Conservation (phyloP, 352 stramenopile genomes). For the Phytophthora pistaciae region DNA sequence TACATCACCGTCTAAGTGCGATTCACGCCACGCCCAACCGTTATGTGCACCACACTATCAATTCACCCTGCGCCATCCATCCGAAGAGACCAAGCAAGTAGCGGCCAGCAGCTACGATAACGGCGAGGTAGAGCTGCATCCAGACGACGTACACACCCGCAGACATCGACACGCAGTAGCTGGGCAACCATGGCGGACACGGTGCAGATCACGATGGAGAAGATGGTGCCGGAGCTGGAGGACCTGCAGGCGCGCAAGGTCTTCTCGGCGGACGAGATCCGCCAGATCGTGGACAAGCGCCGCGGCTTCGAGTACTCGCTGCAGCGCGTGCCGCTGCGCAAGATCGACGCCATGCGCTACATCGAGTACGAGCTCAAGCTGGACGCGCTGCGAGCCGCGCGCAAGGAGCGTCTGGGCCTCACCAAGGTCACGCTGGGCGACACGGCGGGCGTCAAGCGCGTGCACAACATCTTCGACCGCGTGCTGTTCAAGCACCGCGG, state of each 20-base stretch:
- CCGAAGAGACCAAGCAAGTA: background rate
- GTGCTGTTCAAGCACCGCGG: slow-evolving; percentile 90
- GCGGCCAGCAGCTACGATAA: slow-evolving; percentile 4
- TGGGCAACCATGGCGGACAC: slow-evolving; percentile 88
- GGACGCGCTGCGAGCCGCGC: slow-evolving; percentile 86
- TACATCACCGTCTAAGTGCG: slow-evolving; percentile 29
- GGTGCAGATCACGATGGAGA: slow-evolving; percentile 94
- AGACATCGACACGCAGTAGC: background rate
- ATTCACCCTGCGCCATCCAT: too few relatives aligned
- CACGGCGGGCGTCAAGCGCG: slow-evolving; percentile 69
- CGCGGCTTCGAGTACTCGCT: slow-evolving; percentile 95
- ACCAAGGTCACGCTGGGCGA: slow-evolving; percentile 81
- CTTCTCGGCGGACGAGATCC: slow-evolving; percentile 90
- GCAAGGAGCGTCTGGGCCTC: slow-evolving; percentile 79
- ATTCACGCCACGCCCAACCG: slow-evolving; percentile 30
- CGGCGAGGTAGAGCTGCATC: background rate
- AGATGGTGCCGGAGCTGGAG: slow-evolving; percentile 95
- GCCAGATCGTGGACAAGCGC: slow-evolving; percentile 90
- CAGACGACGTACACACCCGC: too few relatives aligned
- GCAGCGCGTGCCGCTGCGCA: slow-evolving; percentile 87
- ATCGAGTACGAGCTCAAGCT: slow-evolving; percentile 95
- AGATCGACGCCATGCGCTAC: slow-evolving; percentile 94
- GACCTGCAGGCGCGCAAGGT: slow-evolving; percentile 90
- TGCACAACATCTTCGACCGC: slow-evolving; percentile 90
- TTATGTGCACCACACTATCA: too few relatives aligned